phyloP scores from a whole-genome alignment of 345 rosid genomes.

The Psidium friedrichsthalianum region DNA sequence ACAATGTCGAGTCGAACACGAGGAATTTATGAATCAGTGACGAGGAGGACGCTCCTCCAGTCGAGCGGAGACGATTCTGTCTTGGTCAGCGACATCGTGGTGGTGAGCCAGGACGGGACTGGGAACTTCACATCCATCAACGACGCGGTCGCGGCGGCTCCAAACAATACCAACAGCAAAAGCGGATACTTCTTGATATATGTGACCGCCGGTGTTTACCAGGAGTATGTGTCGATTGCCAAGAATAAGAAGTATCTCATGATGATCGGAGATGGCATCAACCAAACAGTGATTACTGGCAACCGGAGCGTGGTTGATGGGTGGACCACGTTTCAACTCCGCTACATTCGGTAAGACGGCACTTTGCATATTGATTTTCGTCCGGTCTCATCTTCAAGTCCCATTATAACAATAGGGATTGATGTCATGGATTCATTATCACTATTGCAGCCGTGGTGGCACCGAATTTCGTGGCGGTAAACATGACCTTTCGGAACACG shows the following conservation, averaged over 20 bases:
- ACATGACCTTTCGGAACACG: constrained; percentile 74
- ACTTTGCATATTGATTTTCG: background rate
- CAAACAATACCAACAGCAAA: constrained; percentile 42
- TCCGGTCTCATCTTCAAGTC: background rate
- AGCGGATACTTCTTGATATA: constrained; percentile 73
- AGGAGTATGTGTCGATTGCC: constrained; percentile 58
- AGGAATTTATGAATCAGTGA: constrained; percentile 41
- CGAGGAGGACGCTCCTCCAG: constrained; percentile 45
- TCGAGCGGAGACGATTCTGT: constrained; percentile 9
- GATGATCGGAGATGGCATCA: constrained; percentile 90
- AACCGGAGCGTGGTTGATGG: constrained; percentile 71
- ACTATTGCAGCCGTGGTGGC: constrained; percentile 51
- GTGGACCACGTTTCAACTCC: constrained; percentile 88
- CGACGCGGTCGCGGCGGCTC: constrained; percentile 67
- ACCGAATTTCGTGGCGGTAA: constrained; percentile 70
- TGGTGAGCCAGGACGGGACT: constrained; percentile 59
- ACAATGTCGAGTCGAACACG: constrained; percentile 43
- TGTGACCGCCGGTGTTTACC: constrained; percentile 56
- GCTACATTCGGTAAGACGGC: constrained; percentile 60
- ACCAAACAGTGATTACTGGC: constrained; percentile 71
- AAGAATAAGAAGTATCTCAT: constrained; percentile 65
- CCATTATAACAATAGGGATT: background rate
- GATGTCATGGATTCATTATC: background rate
- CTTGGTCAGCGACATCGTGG: constrained; percentile 42
- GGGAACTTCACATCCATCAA: constrained; percentile 64